phyloP scores from a whole-genome alignment of 2,329 filamentous ascomycete species.

The Aaosphaeria arxii region DNA sequence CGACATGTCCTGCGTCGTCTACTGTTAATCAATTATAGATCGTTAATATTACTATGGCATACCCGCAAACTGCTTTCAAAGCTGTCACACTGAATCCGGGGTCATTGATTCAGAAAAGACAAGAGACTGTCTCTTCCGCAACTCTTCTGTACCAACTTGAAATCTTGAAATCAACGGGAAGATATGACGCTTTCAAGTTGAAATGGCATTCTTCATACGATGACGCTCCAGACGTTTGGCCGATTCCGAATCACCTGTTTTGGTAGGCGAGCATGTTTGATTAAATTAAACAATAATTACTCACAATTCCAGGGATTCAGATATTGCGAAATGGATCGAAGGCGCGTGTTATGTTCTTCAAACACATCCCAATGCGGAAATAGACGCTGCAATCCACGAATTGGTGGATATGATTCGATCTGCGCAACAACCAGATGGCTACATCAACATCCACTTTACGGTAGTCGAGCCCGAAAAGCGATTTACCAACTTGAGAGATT shows the following conservation, averaged over 20 bases:
- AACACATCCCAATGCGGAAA: constrained; percentile 42
- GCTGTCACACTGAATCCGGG: neutral
- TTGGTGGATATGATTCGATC: constrained; percentile 56
- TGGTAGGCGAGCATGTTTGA: constrained; percentile 18
- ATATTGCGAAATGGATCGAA: constrained; percentile 62
- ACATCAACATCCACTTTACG: constrained; percentile 62
- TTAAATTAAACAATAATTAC: neutral
- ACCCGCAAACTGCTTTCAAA: neutral
- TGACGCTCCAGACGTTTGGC: constrained; percentile 51
- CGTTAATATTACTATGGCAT: neutral
- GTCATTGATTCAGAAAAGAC: neutral
- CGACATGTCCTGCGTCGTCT: neutral
- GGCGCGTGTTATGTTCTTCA: constrained; percentile 57
- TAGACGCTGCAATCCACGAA: constrained; percentile 53
- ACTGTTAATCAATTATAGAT: neutral
- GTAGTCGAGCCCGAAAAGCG: constrained; percentile 55
- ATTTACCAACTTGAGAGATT: constrained; percentile 59
- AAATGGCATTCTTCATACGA: constrained; percentile 56
- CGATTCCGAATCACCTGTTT: constrained; percentile 57
- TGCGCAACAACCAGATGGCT: constrained; percentile 60
- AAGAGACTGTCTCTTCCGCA: neutral
- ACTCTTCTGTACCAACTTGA: neutral
- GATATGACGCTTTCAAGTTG: constrained; percentile 55
- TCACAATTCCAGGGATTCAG: constrained; percentile 45
- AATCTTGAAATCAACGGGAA: constrained; percentile 6